Conservation (phyloP, 2,329 filamentous ascomycete species). For the Fusarium graminum region DNA sequence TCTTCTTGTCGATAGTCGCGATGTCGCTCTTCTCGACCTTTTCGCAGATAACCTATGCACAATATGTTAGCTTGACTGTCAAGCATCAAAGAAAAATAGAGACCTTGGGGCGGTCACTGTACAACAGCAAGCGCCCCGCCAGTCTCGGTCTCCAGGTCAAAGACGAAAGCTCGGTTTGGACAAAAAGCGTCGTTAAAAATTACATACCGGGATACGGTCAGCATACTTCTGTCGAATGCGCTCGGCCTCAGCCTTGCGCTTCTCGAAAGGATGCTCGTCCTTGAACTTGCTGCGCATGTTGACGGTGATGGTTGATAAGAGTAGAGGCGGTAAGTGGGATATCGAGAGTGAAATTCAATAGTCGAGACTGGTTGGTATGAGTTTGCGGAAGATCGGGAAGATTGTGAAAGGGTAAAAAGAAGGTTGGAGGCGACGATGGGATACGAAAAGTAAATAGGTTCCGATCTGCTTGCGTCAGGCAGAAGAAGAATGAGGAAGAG, state of each 20-base stretch:
- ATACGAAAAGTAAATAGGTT: constrained; percentile 46
- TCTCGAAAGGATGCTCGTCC: constrained; percentile 99
- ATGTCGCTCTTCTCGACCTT: constrained; percentile 99
- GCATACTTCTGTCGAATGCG: constrained; percentile 99
- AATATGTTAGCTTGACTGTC: constrained; percentile 83
- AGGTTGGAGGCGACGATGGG: constrained; percentile 38
- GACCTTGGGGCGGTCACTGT: constrained; percentile 38
- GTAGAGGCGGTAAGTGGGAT: constrained; percentile 37
- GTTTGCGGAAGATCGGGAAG: constrained; percentile 2
- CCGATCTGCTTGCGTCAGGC: constrained; percentile 49
- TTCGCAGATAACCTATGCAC: constrained; percentile 91
- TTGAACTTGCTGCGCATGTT: constrained; percentile 99
- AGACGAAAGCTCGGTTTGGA: not conserved
- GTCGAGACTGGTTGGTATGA: constrained; percentile 22
- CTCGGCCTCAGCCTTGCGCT: constrained; percentile 99
- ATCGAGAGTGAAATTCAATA: constrained; percentile 25
- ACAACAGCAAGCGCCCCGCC: constrained; percentile 20
- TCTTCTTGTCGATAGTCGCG: constrained; percentile 99
- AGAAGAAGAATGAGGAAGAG: constrained; percentile 47
- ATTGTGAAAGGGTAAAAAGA: constrained; percentile 25
- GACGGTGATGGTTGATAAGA: constrained; percentile 54
- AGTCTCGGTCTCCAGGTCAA: constrained; percentile 3
- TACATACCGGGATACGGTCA: constrained; percentile 95
- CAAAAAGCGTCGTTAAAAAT: constrained; percentile 21
- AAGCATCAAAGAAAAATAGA: not conserved